A percentile compares a stretch with the other conserved stretches of the same genome.
These are phyloP conservation scores for Trichoderma harzianum DNA, from an alignment of 2,329 filamentous ascomycete species.

Conservation along the genomic window DNA sequence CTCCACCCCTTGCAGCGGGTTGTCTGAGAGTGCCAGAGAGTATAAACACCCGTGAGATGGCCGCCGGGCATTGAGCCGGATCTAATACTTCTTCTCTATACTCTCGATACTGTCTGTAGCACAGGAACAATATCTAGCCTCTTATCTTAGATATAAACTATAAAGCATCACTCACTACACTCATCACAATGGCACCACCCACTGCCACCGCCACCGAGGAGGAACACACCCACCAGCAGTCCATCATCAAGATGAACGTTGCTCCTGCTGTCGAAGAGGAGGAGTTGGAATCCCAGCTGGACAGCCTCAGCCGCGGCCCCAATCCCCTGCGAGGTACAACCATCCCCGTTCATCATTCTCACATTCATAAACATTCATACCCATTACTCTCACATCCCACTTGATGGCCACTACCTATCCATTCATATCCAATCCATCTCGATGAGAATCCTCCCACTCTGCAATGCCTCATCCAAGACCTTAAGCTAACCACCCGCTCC, in stretches of 20 bases:
- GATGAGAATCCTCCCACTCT: neutral
- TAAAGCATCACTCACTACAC: neutral
- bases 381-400: neutral
- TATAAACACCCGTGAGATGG: neutral
- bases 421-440: neutral
- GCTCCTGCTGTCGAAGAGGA: neutral
- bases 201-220: conserved; percentile 18
- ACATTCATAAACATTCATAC: neutral
- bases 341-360: neutral
- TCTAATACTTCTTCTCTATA: neutral
- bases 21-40: neutral
- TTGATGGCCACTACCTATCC: neutral
- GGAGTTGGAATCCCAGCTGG: conserved; percentile 22
- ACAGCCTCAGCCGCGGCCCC: conserved; percentile 24
- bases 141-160: neutral
- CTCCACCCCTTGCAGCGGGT: conserved; percentile 3
- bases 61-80: neutral
- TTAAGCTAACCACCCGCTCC: neutral
- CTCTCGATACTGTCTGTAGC: neutral
- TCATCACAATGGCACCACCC: conserved; percentile 18
- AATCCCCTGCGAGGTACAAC: conserved; percentile 25
- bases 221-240: neutral
- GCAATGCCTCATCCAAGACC: neutral
- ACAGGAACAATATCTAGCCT: neutral
- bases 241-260: conserved; percentile 13